These are phyloP conservation scores for Mortierella alpina DNA, from an alignment of 192 early-diverging fungal genomes.

Conservation along the genomic window DNA sequence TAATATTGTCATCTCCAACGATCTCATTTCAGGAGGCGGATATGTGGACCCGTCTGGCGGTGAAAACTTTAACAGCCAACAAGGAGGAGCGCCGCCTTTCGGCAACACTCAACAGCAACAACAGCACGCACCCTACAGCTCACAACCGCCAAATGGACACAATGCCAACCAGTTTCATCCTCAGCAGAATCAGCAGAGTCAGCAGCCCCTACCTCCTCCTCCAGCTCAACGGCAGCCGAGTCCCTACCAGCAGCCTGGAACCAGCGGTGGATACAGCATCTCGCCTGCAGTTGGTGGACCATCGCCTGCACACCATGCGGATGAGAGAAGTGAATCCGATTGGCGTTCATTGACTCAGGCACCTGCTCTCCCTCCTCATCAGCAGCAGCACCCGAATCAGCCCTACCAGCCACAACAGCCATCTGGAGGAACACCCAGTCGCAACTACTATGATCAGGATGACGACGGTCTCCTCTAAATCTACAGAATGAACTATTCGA, in stretches of 20 bases:
- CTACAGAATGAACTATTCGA: too few relatives aligned
- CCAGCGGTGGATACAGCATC: conserved; percentile 29
- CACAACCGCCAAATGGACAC: background rate
- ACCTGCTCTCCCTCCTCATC: conserved; percentile 8
- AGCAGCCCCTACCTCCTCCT: conserved; percentile 8
- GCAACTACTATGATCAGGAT: conserved; percentile 42
- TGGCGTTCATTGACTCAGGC: conserved; percentile 43
- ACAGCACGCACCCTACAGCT: background rate
- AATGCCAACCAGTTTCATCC: conserved; percentile 10
- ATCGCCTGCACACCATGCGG: conserved; percentile 7
- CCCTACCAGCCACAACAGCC: conserved; percentile 12
- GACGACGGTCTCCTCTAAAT: conserved; percentile 30
- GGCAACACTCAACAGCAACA: conserved; percentile 7
- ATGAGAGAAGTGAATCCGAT: conserved; percentile 38
- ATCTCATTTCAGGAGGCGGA: conserved; percentile 36
- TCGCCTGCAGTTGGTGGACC: conserved; percentile 12
- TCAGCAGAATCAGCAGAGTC: background rate
- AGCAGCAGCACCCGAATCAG: conserved; percentile 9
- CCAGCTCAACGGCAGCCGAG: conserved; percentile 6
- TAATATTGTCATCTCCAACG: conserved; percentile 46
- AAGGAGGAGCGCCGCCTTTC: background rate
- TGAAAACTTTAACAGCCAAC: background rate
- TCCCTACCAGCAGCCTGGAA: conserved; percentile 20
- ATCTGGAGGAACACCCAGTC: conserved; percentile 24
- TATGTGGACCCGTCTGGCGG: conserved; percentile 15